Evolutionary conservation across 345 rosid genomes (phyloP).

Genomic region (Salix suchowensis): DNA sequence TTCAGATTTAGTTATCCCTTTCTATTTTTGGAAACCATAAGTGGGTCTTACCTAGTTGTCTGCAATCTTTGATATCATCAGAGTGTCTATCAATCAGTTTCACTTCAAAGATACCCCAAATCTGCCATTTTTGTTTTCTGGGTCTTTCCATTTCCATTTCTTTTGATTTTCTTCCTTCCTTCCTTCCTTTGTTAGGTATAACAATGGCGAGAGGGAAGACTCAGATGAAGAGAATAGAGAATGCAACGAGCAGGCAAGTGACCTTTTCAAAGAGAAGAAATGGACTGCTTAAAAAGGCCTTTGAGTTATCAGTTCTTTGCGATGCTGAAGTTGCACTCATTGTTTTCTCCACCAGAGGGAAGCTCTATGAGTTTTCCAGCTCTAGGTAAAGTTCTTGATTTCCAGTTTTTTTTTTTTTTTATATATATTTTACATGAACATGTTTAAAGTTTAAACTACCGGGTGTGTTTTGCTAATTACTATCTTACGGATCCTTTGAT

Average conservation of each 20-base stretch:
- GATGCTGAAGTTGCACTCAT: conserved; percentile 85
- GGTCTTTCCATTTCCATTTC: neutral
- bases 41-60: neutral
- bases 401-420: neutral
- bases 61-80: neutral
- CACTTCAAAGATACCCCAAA: neutral
- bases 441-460: neutral
- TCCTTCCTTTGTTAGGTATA: neutral
- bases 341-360: conserved; percentile 74
- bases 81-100: neutral
- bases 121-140: conserved; percentile 4
- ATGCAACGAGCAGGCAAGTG: conserved; percentile 81
- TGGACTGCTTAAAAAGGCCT: conserved; percentile 76
- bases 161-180: neutral
- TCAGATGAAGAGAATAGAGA: conserved; percentile 89
- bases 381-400: conserved; percentile 37
- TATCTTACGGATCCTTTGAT: neutral
- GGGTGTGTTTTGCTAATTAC: neutral
- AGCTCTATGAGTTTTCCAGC: conserved; percentile 76
- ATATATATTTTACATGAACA: neutral
- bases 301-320: conserved; percentile 78
- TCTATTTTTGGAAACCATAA: conserved; percentile 29
- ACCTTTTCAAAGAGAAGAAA: conserved; percentile 85
- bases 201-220: conserved; percentile 80
- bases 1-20: conserved; percentile 3